phyloP scores from a whole-genome alignment of 2,329 filamentous ascomycete genomes.

The Myriangium duriaei region DNA sequence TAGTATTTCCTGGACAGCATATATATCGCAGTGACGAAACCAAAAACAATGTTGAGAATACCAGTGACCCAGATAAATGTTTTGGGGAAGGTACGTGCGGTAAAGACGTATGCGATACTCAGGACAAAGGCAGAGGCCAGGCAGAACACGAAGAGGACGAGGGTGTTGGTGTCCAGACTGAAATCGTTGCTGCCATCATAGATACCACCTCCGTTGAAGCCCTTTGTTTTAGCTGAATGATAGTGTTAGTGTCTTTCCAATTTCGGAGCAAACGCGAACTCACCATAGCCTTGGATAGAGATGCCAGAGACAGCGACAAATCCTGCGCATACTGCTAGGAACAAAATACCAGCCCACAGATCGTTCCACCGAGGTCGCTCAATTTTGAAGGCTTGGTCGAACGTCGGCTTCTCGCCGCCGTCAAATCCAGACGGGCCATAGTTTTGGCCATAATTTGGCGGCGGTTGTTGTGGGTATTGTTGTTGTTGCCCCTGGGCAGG shows the following conservation, averaged over 20 bases:
- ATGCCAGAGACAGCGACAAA: slow-evolving; percentile 67
- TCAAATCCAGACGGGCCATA: slow-evolving; percentile 17
- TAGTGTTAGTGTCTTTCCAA: too few relatives aligned
- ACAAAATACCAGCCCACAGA: slow-evolving; percentile 72
- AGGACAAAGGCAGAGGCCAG: slow-evolving; percentile 61
- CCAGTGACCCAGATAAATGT: slow-evolving; percentile 81
- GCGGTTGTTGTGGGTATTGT: slow-evolving; percentile 18
- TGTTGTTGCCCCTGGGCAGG: slow-evolving; percentile 12
- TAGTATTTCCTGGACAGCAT: slow-evolving; percentile 69
- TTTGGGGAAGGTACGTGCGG: slow-evolving; percentile 51
- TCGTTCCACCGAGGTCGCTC: slow-evolving; percentile 83
- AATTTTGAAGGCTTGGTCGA: slow-evolving; percentile 72
- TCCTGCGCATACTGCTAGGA: slow-evolving; percentile 58
- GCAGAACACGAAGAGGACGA: slow-evolving; percentile 73
- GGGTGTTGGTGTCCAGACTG: slow-evolving; percentile 66
- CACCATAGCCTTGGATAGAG: slow-evolving; percentile 57
- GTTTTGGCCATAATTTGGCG: slow-evolving; percentile 29
- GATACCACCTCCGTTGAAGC: slow-evolving; percentile 58
- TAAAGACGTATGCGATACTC: slow-evolving; percentile 63
- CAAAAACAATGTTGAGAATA: slow-evolving; percentile 74
- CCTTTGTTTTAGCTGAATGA: slow-evolving; percentile 39
- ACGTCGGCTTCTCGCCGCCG: slow-evolving; percentile 40
- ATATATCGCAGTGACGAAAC: slow-evolving; percentile 75
- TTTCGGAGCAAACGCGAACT: too few relatives aligned
- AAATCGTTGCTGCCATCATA: slow-evolving; percentile 56